Evolutionary conservation across 208 protist species (phyloP).

Genomic region (Chromosphaera perkinsii): DNA sequence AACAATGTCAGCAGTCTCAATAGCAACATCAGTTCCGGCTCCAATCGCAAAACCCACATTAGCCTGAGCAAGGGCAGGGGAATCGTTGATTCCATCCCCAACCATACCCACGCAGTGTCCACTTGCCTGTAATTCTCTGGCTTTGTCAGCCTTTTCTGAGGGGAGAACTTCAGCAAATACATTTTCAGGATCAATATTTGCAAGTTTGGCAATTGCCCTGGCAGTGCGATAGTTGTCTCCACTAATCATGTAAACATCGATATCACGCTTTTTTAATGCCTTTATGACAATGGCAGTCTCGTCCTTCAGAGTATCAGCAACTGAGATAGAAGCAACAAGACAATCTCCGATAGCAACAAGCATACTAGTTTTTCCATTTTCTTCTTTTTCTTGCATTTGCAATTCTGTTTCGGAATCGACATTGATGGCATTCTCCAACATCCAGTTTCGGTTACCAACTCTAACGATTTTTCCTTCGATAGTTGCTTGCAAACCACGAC

Average conservation of each 20-base stretch:
- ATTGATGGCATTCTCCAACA: slow-evolving; percentile 20
- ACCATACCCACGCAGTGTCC: slow-evolving; percentile 60
- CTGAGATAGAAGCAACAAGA: slow-evolving; percentile 54
- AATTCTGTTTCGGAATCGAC: too few relatives aligned
- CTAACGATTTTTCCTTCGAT: slow-evolving; percentile 9
- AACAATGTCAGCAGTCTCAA: slow-evolving; percentile 71
- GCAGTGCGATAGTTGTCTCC: slow-evolving; percentile 36
- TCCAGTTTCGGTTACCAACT: slow-evolving; percentile 40
- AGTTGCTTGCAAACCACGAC: not conserved
- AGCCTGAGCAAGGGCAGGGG: slow-evolving; percentile 54
- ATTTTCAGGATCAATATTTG: slow-evolving; percentile 13
- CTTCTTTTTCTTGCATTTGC: slow-evolving; percentile 32
- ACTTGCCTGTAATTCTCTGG: slow-evolving; percentile 21
- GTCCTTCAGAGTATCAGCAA: slow-evolving; percentile 73
- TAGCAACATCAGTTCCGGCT: slow-evolving; percentile 70
- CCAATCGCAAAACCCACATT: slow-evolving; percentile 36
- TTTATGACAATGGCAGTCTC: slow-evolving; percentile 69
- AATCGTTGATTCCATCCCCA: slow-evolving; percentile 76
- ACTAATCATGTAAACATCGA: slow-evolving; percentile 37
- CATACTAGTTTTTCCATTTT: slow-evolving; percentile 57
- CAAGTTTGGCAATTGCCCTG: slow-evolving; percentile 1
- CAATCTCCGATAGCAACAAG: slow-evolving; percentile 66
- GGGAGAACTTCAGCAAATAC: slow-evolving; percentile 34
- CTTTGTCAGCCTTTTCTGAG: slow-evolving; percentile 14
- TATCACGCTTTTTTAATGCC: slow-evolving; percentile 48